phyloP scores from a whole-genome alignment of 2,329 filamentous ascomycete genomes.

The Colletotrichum filicis region DNA sequence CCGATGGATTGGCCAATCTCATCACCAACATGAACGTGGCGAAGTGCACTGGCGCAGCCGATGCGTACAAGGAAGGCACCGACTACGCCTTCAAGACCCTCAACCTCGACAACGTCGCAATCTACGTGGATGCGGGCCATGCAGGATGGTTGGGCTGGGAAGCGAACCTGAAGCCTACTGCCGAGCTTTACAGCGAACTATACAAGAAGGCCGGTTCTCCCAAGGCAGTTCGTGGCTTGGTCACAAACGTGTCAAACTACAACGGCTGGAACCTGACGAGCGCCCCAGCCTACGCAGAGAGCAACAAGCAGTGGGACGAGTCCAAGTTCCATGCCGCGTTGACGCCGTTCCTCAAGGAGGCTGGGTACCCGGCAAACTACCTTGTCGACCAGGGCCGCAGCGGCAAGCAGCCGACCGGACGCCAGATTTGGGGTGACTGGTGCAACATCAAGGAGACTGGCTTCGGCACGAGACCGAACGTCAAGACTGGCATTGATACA shows the following conservation, averaged over 20 bases:
- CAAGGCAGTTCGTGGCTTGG: conserved; percentile 47
- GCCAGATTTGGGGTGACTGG: conserved; percentile 66
- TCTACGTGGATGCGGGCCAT: conserved; percentile 52
- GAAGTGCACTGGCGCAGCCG: conserved; percentile 43
- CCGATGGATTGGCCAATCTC: neutral
- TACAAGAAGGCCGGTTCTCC: conserved; percentile 47
- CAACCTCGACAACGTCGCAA: conserved; percentile 48
- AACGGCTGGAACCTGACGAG: conserved; percentile 39
- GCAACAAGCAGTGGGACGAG: conserved; percentile 34
- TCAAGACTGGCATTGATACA: conserved; percentile 59
- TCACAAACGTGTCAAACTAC: conserved; percentile 50
- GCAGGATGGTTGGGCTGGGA: conserved; percentile 51
- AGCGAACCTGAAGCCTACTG: conserved; percentile 42
- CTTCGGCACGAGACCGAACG: conserved; percentile 64
- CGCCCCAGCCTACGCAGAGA: conserved; percentile 41
- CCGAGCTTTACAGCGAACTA: conserved; percentile 41
- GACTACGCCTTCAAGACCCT: conserved; percentile 47
- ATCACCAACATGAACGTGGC: conserved; percentile 41
- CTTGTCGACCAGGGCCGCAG: conserved; percentile 36
- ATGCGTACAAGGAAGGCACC: conserved; percentile 44
- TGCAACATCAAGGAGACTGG: conserved; percentile 67
- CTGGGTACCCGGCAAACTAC: conserved; percentile 35
- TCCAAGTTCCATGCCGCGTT: conserved; percentile 34
- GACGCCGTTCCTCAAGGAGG: conserved; percentile 28
- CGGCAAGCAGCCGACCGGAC: conserved; percentile 60